Conservation (phyloP, 331 rosid genomes). For the Quercus phellos region DNA sequence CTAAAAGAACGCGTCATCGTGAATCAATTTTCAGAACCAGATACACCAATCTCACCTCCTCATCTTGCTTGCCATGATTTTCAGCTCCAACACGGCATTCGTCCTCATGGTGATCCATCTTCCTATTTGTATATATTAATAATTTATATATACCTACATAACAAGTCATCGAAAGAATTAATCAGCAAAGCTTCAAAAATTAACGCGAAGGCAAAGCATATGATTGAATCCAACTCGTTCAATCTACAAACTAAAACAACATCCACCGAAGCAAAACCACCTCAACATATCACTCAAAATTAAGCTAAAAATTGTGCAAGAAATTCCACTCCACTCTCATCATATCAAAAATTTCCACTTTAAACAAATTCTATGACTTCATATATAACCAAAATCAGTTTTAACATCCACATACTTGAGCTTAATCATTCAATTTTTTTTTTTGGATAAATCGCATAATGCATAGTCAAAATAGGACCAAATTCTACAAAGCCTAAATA, state of each 20-base stretch:
- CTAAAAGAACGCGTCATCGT: neutral
- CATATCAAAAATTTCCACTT: neutral
- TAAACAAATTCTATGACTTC: neutral
- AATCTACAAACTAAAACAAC: neutral
- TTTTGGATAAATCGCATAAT: neutral
- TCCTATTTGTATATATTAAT: constrained; percentile 14
- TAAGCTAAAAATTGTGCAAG: neutral
- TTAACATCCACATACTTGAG: neutral
- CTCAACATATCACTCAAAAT: neutral
- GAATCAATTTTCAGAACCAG: neutral
- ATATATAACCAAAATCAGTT: neutral
- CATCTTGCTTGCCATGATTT: constrained; percentile 71
- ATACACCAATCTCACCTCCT: constrained; percentile 51
- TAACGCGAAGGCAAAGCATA: neutral
- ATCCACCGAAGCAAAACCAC: neutral
- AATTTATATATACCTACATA: constrained; percentile 16
- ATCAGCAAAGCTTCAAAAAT: neutral
- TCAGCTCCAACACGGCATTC: constrained; percentile 51
- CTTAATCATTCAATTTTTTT: neutral
- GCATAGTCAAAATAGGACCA: neutral
- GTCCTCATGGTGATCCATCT: constrained; percentile 82
- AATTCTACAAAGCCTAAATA: neutral
- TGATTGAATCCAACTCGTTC: neutral
- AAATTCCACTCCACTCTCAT: neutral
- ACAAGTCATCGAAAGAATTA: constrained; percentile 13